Base-by-base conservation (phyloP, 2,329 filamentous ascomycete genomes). In the Thermomyces lanuginosus region DNA sequence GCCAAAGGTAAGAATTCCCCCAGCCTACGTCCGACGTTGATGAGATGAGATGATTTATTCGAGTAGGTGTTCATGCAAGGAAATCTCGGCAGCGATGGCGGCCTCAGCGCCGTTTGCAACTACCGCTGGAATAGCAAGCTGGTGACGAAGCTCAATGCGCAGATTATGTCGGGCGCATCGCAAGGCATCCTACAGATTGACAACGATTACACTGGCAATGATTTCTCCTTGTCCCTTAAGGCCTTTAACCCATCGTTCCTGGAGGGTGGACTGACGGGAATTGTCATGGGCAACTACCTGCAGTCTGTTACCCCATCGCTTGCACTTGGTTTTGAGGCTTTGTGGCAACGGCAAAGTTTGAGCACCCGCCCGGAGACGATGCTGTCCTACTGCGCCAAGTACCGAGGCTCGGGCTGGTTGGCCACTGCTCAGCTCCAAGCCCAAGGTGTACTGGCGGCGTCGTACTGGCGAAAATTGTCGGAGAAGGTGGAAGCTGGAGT, bases 401-500 rank as follows among this genome's bases (percentile, higher is more conserved):
- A 98, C 68, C 92, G 83, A 67, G 69, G 78, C 32, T 65, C 71
- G 29, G 84, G 93, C 50, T 98, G 86, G 84, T 76, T 92, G 48
- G 86, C 79, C 28, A 91, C 78, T 37, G 81, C 77, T 38, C 86
- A 93, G 60, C 64, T 93, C 30, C 75, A 91, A 51, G 79, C 81
- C 21, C 80, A 86, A 56, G 84, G 89, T 34, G 80, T 76, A 35
- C 60, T 98, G 38, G 86, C 79, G 54, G 76, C 83, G 22, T 86
- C 83, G 17, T 98, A 89, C 71, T 98, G 89, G 89, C 74, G 78
- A 52, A 76, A 69, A 47, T 60, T 98, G 42, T 89, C 83, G 13
- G 89, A 95, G 40, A 89, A 84, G 60, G 83, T 98, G 16, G 86
- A 95, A 63, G 86, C 83, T 35, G 89, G 89, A 57, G 81, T 92